Percentiles rank a stretch among this genome's conserved stretches.
These are phyloP conservation scores for Daldinia decipiens DNA, from an alignment of 495 filamentous ascomycete species.

Conservation along the genomic window DNA sequence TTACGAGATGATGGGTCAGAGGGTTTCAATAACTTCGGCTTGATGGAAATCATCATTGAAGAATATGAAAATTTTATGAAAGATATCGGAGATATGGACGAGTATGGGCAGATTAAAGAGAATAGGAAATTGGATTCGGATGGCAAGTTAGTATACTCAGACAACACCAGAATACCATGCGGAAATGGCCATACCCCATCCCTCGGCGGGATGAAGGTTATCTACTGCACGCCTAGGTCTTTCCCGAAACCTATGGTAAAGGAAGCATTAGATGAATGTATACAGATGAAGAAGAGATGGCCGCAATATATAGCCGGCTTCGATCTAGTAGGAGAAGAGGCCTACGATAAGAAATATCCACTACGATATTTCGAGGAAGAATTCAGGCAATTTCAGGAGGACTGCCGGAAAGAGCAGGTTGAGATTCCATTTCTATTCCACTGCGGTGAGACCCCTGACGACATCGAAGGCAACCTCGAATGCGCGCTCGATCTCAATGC, in stretches of 20 bases:
- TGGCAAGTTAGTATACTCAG: constrained; percentile 21
- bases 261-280: constrained; percentile 77
- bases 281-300: constrained; percentile 75
- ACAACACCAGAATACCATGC: constrained; percentile 12
- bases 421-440: constrained; percentile 97
- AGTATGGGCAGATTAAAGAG: constrained; percentile 40
- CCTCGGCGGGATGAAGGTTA: constrained; percentile 61
- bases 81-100: constrained; percentile 44
- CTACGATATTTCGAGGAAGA: constrained; percentile 76
- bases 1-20: constrained; percentile 55
- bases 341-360: constrained; percentile 68
- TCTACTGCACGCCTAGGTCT: constrained; percentile 64
- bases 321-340: constrained; percentile 88
- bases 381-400: constrained; percentile 83
- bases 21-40: constrained; percentile 57
- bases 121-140: constrained; percentile 22
- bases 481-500: constrained; percentile 86
- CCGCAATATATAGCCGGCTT: constrained; percentile 80
- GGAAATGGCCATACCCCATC: constrained; percentile 32
- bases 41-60: constrained; percentile 62
- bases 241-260: constrained; percentile 68
- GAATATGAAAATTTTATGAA: constrained; percentile 59
- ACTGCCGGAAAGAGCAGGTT: constrained; percentile 71
- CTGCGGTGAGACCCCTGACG: constrained; percentile 86
- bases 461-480: constrained; percentile 86